Base-by-base conservation (phyloP, 2,329 filamentous ascomycete genomes). In the Phyllosticta ampelicida region DNA sequence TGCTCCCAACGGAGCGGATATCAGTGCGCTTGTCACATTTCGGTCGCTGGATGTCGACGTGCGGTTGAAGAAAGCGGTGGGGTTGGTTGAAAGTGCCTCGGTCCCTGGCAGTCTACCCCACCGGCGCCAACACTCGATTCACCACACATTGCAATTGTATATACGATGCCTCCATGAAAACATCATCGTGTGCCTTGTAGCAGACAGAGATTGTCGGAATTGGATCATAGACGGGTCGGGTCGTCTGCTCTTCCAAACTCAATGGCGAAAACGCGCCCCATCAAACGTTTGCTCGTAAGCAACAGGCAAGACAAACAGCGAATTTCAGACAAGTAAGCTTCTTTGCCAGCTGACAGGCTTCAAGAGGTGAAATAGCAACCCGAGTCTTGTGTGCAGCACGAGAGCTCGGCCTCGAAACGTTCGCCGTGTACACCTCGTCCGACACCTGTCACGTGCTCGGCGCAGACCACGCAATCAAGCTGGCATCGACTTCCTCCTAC, bases 311-410 rank as follows among this genome's bases (percentile, higher is more conserved):
- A n/a, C 36, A 16, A 18, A 44, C n/a, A n/a, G n/a, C n/a, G n/a
- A n/a, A n/a, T n/a, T n/a, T n/a, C n/a, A n/a, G n/a, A n/a, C n/a
- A n/a, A n/a, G n/a, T n/a, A n/a, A n/a, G n/a, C n/a, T n/a, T 26
- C 1, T 20, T 8, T 8, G 18, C 18, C 55, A 83, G 82, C 71
- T 44, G 4, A 44, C 36, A 5, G n/a, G 13, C n/a, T n/a, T 18
- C 3, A 5, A 57, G 56, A 36, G 84, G 83, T 58, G 84, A 86
- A 67, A 85, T 86, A 55, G 82, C 83, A 56, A 77, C 81, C 2
- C 77, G 83, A 11, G 82, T 86, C 53, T 71, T 85, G 30, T 76
- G 78, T 28, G 76, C 82, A 58, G 80, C 80, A n/a, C 74, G 81
- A 48, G 83, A 86, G 68, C 71, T 85, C 2, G 72, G 71, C 11